Base-by-base conservation (phyloP, 371 early-diverging fungal genomes). In the Dichotomocladium elegans region DNA sequence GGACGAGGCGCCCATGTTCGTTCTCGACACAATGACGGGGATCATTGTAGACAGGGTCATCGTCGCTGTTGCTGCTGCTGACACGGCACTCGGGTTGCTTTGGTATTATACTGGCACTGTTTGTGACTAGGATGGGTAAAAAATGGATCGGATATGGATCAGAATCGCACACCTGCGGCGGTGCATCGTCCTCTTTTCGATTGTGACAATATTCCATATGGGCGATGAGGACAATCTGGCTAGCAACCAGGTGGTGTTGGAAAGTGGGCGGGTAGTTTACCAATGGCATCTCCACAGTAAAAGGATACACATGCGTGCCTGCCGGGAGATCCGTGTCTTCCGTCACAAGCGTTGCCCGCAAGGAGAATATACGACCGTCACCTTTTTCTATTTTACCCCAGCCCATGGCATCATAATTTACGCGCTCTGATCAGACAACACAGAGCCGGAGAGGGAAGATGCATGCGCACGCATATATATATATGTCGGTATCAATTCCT, bases 201-300 rank as follows among this genome's bases (percentile, higher is more conserved):
- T n/a, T n/a, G n/a, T n/a, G n/a, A n/a, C 56, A 56, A 35, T 61
- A 27, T 17, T 64, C 61, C 5, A 68, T n/a, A 10, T 44, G 50
- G 4, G 61, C 68, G 5, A 56, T 9, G 12, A 68, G 31, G 34
- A 53, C 52, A 49, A 64, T 64, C 10, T 52, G 55, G 43, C 61
- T 64, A 11, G 64, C 61, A 1, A 59, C 53, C 8, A 70, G 40
- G 19, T 57, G 58, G 17, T 70, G 60, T 24, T 60, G 40, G 22
- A 66, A 66, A 3, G 63, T 50, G 10, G 66, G 66, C 3, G 66
- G 63, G 29, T 66, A 70, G 28, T 70, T 70, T 17, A 70, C 57
- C 45, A 66, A 43, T 7, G 70, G 70, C 1, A 70, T 54, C 30
- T 70, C 58, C 24, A 62, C 63, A 41, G 56, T 46, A 28, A 70